These are phyloP conservation scores for Russula abietina DNA, from an alignment of 768 basidiomycete genomes.

Conservation along the genomic window DNA sequence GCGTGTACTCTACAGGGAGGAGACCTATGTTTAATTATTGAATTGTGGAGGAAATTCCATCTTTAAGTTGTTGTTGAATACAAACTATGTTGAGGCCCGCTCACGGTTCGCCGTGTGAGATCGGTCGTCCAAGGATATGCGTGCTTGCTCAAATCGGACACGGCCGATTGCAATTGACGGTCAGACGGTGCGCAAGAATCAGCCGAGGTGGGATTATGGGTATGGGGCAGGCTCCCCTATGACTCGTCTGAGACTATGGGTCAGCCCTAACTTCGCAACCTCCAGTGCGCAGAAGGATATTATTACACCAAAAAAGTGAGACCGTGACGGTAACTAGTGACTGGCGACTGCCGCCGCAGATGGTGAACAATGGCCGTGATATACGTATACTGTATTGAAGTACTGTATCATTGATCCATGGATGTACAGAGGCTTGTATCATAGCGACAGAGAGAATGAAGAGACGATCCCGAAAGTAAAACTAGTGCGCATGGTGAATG, in stretches of 20 bases:
- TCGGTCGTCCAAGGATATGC: neutral
- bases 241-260: neutral
- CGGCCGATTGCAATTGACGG: too few species aligned
- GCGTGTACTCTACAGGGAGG: neutral
- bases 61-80: neutral
- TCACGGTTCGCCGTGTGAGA: neutral
- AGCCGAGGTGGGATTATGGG: neutral
- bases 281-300: too few species aligned
- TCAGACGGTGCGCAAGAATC: neutral
- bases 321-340: neutral
- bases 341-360: neutral
- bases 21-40: neutral
- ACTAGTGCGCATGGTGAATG: too few species aligned
- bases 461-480: neutral
- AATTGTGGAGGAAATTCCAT: neutral
- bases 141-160: neutral
- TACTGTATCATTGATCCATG: neutral
- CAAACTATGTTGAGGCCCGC: too few species aligned
- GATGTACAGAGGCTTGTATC: neutral
- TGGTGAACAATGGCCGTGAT: neutral
- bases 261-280: too few species aligned
- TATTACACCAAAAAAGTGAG: neutral
- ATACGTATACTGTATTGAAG: neutral
- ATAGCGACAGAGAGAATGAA: neutral
- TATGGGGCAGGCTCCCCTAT: neutral